Conservation (phyloP, 352 stramenopile genomes). For the Elongisporangium senticosum region DNA sequence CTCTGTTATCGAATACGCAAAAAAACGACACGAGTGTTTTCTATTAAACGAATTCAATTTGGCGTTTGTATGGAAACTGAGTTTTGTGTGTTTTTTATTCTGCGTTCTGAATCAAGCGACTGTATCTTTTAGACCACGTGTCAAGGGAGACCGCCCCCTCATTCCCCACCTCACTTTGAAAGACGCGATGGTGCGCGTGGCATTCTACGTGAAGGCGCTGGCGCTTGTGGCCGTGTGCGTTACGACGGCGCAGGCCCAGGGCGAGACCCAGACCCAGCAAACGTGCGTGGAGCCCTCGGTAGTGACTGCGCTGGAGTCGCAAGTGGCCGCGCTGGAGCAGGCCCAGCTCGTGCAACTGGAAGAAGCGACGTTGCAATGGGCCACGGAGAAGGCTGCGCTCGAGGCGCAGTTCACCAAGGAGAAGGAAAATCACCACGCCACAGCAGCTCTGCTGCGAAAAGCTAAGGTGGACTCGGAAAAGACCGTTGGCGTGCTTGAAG, state of each 20-base stretch:
- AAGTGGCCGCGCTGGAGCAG: slow-evolving; percentile 36
- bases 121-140: background rate
- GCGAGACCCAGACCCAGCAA: slow-evolving; percentile 4
- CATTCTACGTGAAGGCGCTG: slow-evolving; percentile 21
- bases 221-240: slow-evolving; percentile 29
- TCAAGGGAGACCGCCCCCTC: slow-evolving; percentile 4
- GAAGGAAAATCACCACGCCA: slow-evolving; percentile 17
- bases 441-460: slow-evolving; percentile 12
- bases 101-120: background rate
- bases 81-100: background rate
- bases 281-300: slow-evolving; percentile 29
- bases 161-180: slow-evolving; percentile 11
- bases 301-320: slow-evolving; percentile 34
- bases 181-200: slow-evolving; percentile 30
- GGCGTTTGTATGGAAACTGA: slow-evolving; percentile 1
- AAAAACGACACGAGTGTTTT: background rate
- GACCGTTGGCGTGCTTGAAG: slow-evolving; percentile 9
- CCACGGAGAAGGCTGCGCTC: slow-evolving; percentile 30
- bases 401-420: slow-evolving; percentile 27
- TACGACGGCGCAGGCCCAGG: slow-evolving; percentile 21
- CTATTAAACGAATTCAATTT: slow-evolving; percentile 4
- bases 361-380: slow-evolving; percentile 20
- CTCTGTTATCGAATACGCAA: slow-evolving; percentile 1
- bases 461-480: slow-evolving; percentile 15
- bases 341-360: slow-evolving; percentile 37